Base-by-base conservation (phyloP, 2,329 filamentous ascomycete genomes). In the Lanzia echinophila region DNA sequence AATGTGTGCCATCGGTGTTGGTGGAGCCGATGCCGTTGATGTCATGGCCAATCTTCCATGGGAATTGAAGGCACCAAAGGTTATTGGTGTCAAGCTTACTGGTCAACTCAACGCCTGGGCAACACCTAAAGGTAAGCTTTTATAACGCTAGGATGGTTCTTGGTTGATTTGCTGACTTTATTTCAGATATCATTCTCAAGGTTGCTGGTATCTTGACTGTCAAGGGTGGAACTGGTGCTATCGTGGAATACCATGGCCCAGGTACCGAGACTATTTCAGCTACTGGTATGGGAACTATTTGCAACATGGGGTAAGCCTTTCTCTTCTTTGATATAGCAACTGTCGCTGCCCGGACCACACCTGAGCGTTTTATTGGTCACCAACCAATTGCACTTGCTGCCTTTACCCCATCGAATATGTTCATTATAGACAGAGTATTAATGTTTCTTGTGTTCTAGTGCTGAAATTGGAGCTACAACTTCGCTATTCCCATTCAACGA, bases 401-500 rank as follows among this genome's bases (percentile, higher is more conserved):
- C 24, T 28, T 28, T 28, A 8, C 24, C 24, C 24, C 24, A 28
- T 28, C 24, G 8, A 8, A 28, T 28, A 28, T 28, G 24, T 8
- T 28, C 24, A 28, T 28, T 28, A 28, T 28, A 28, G 8, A 8
- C 8, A 28, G 4, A 28, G 6, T 32, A 38, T 24, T 17, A n/a
- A 47, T 11, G 15, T 15, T 45, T 33, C 24, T 22, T 13, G 12
- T 12, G n/a, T 20, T 17, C 34, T 31, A 53, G 76, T 68, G 83
- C 85, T 63, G 84, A 88, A 66, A 87, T 88, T 61, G 87, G 87
- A 67, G 87, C 91, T 56, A 97, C 92, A 19, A 96, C 92, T 52
- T 95, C 90, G 15, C 69, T 97, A 43, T 99, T 99, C 86, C 90
- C 91, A 64, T 99, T 95, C 84, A 96, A 95, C 77, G 88, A 96